A percentile compares a stretch with the other conserved stretches of the same genome.
phyloP scores from a whole-genome alignment of 352 stramenopile genomes.

The Phytopythium vexans region DNA sequence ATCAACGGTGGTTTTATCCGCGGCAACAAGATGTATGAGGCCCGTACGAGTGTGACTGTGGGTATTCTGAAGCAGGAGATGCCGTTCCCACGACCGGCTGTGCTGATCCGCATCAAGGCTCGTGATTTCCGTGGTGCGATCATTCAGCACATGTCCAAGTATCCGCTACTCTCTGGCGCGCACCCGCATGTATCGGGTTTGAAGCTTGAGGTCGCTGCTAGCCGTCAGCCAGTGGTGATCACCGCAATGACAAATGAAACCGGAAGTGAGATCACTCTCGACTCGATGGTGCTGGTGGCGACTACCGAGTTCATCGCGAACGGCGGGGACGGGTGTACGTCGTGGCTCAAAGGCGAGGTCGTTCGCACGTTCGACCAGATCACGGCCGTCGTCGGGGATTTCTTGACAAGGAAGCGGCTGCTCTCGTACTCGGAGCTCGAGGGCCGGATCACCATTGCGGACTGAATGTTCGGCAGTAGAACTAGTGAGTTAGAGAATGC shows the following conservation, averaged over 20 bases:
- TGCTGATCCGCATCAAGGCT: conserved; percentile 65
- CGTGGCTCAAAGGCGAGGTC: conserved; percentile 64
- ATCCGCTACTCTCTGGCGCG: conserved; percentile 67
- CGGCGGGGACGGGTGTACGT: conserved; percentile 71
- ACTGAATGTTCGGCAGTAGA: too few species aligned
- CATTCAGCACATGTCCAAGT: conserved; percentile 73
- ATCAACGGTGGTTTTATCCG: conserved; percentile 90
- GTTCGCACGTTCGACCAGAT: conserved; percentile 47
- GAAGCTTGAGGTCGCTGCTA: conserved; percentile 29
- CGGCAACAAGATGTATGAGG: conserved; percentile 73
- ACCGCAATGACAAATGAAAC: conserved; percentile 40
- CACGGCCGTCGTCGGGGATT: conserved; percentile 43
- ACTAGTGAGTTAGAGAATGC: too few species aligned
- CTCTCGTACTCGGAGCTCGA: conserved; percentile 57
- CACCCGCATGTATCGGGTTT: conserved; percentile 82
- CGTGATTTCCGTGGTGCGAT: conserved; percentile 67
- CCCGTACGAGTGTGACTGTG: conserved; percentile 62
- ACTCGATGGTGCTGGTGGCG: conserved; percentile 57
- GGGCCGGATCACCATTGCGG: conserved; percentile 58
- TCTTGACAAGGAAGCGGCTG: conserved; percentile 65
- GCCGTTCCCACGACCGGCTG: conserved; percentile 70
- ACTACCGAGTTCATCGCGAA: conserved; percentile 80
- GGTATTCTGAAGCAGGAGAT: conserved; percentile 81
- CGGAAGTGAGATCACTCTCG: conserved; percentile 48
- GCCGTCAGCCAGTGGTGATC: conserved; percentile 17